Evolutionary conservation across 257 asterid species (phyloP).

Genomic region (Plantago major): DNA sequence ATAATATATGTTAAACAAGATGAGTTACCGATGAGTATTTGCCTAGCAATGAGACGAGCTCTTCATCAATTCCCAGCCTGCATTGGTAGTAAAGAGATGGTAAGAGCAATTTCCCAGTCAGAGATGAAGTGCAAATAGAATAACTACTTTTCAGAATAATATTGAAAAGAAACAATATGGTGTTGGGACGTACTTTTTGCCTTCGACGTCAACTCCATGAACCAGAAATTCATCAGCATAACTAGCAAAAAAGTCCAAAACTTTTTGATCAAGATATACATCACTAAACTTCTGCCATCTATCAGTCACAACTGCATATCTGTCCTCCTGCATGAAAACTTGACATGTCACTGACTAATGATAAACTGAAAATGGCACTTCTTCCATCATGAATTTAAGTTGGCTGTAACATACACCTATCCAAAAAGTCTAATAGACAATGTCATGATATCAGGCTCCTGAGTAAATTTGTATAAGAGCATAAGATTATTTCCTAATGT

Average conservation of each 20-base stretch:
- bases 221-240: slow-evolving; percentile 93
- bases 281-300: slow-evolving; percentile 96
- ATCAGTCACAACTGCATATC: slow-evolving; percentile 85
- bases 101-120: no score
- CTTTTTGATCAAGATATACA: slow-evolving; percentile 68
- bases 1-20: neutral
- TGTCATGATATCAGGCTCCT: no score
- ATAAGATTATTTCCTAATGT: no score
- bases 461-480: no score
- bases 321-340: slow-evolving; percentile 43
- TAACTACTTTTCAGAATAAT: no score
- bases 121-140: no score
- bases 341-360: neutral
- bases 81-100: slow-evolving; percentile 9
- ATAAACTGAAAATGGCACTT: neutral
- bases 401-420: no score
- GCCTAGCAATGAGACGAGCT: slow-evolving; percentile 87
- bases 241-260: slow-evolving; percentile 57
- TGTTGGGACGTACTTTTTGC: slow-evolving; percentile 58
- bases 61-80: slow-evolving; percentile 96
- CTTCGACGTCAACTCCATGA: slow-evolving; percentile 99
- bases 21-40: slow-evolving; percentile 61
- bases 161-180: no score
- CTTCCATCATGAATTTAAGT: no score
- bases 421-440: no score